These are phyloP conservation scores for Colletotrichum sp. DNA, from an alignment of 2,329 filamentous ascomycete genomes.

Conservation along the genomic window DNA sequence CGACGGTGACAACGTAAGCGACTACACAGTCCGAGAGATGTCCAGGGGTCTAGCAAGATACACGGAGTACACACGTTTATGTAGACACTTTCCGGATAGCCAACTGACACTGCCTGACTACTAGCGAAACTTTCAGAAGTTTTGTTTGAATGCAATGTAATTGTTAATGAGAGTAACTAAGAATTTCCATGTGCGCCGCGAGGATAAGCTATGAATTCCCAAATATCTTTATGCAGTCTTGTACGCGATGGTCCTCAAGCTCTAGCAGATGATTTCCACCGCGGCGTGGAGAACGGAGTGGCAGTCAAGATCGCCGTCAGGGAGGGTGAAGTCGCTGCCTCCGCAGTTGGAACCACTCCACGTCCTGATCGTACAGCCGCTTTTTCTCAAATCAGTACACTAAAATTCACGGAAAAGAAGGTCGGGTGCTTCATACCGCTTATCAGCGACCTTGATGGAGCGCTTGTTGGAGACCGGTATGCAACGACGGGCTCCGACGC, in stretches of 20 bases:
- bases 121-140: accelerated
- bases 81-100: background rate
- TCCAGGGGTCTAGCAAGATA: background rate
- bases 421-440: background rate
- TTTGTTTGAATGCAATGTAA: accelerated
- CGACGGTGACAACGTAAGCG: accelerated
- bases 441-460: background rate
- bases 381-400: background rate
- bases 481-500: background rate
- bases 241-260: background rate
- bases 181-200: background rate
- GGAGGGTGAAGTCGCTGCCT: background rate
- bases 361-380: background rate
- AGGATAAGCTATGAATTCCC: background rate
- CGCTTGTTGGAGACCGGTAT: background rate
- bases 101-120: too few relatives aligned
- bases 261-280: background rate
- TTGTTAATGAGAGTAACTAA: background rate
- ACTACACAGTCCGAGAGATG: too few relatives aligned
- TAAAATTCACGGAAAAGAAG: too few relatives aligned
- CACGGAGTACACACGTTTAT: background rate
- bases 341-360: background rate
- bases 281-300: conserved; percentile 1
- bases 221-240: background rate
- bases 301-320: background rate